Conservation (phyloP, 768 basidiomycete species). For the Hygrocybe coccinea region DNA sequence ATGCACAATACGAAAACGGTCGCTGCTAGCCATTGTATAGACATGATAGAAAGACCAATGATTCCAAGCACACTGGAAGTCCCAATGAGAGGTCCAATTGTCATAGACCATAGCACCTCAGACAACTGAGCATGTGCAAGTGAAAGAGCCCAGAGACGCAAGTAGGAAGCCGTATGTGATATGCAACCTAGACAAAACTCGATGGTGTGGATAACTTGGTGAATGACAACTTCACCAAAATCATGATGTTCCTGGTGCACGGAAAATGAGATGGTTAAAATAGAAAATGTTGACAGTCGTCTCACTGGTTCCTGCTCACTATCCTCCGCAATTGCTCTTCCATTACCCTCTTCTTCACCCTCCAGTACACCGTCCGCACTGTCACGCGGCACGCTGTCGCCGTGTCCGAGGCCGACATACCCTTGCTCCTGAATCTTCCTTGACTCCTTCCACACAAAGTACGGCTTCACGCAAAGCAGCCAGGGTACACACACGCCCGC, state of each 20-base stretch:
- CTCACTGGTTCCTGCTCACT: conserved; percentile 70
- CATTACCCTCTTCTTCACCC: conserved; percentile 79
- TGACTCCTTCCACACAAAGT: conserved; percentile 86
- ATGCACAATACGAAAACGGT: conserved; percentile 81
- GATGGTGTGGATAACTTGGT: conserved; percentile 98
- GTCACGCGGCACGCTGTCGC: conserved; percentile 49
- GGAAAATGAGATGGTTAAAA: conserved; percentile 9
- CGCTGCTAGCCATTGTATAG: conserved; percentile 69
- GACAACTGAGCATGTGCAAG: conserved; percentile 97
- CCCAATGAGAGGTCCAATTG: conserved; percentile 57
- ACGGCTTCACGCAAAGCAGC: conserved; percentile 91
- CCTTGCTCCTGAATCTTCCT: conserved; percentile 77
- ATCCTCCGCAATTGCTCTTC: conserved; percentile 67
- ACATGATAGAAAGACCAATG: conserved; percentile 45
- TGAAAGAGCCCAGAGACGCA: conserved; percentile 95
- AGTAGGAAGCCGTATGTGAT: conserved; percentile 91
- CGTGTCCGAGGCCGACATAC: conserved; percentile 64
- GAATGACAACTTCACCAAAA: conserved; percentile 90
- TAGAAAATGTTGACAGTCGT: conserved; percentile 10
- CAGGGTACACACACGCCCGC: conserved; percentile 91
- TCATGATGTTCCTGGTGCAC: conserved; percentile 70
- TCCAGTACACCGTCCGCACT: conserved; percentile 61
- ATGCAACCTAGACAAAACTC: conserved; percentile 99
- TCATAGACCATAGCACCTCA: conserved; percentile 91
- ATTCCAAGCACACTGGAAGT: conserved; percentile 62